phyloP scores from a whole-genome alignment of 2,329 filamentous ascomycete genomes.

The Geoglossum cookeanum region DNA sequence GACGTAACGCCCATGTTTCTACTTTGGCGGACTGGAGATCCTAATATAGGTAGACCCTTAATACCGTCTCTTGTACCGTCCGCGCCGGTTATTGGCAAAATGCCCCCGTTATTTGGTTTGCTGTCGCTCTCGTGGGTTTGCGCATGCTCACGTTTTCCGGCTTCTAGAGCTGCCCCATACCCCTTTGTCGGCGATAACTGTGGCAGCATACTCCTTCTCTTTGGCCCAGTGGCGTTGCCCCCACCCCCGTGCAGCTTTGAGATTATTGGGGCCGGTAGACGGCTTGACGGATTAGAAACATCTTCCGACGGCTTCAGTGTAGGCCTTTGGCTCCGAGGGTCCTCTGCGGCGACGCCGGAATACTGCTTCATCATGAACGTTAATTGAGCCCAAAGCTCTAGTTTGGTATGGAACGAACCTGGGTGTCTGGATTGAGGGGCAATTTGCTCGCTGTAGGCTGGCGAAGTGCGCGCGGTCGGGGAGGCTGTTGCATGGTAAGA shows the following conservation, averaged over 20 bases:
- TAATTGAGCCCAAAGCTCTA: neutral
- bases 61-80: neutral
- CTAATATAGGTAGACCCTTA: neutral
- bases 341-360: neutral
- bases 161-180: neutral
- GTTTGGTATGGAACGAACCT: neutral
- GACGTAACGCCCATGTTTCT: neutral
- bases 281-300: neutral
- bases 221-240: neutral
- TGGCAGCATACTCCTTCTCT: constrained; percentile 1
- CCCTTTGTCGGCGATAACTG: neutral
- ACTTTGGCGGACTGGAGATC: neutral
- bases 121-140: neutral
- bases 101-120: neutral
- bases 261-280: neutral
- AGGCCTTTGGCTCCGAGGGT: neutral
- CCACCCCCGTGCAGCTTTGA: neutral
- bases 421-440: neutral
- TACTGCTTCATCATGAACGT: neutral
- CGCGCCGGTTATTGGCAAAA: neutral
- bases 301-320: neutral
- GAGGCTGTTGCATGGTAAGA: neutral
- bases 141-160: neutral
- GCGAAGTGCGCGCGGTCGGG: neutral
- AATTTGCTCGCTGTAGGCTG: neutral